Evolutionary conservation across 345 rosid species (phyloP), one percentile per base, ranked within the genome.

Genomic region (Geranium rotundifolium): DNA sequence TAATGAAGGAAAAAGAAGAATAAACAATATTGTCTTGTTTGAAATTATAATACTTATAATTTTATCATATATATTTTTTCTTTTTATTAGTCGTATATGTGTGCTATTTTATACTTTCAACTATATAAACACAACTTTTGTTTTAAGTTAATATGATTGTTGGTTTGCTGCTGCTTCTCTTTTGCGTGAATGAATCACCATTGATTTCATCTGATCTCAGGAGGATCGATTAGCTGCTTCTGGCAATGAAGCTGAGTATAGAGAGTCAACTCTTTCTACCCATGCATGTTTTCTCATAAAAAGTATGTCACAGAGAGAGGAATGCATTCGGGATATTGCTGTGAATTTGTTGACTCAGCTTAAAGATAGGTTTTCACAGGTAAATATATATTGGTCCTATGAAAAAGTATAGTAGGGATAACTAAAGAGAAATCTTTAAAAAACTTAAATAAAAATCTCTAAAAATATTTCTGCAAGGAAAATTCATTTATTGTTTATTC

Each of bases 351-450:
- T 95, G 84, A 74, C 81, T 70, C 96, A 88, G 76, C 92, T 95
- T 55, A 88, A 92, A 76, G 99, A 95, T 70, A 90, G 76, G 81
- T 95, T 95, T 79, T 89, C 97, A 67, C 99, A 88, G 99, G 99
- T 90, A 79, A 65, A 60, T 4, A 62, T 29, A 60, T 8, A 34
- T 8, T 34, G 41, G 41, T 34, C 41, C 10, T 34, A 34, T 34
- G 10, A 4, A 4, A 34, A 34, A 8, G 41, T 34, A 4, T 34
- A 1, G 1, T 23, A 23, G 27, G 27, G 27, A 23, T 23, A 23
- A 23, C 27, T 23, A 23, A 23, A 0, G 27, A 23, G 27, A 23
- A 23, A 23, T 23, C 27, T 23, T 23, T 23, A 23, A 23, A 23
- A 23, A 23, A 23, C 27, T 23, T 23, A 23, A 23, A 23, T 23